These are phyloP conservation scores for Tetracladium setigerum DNA, from an alignment of 495 filamentous ascomycete genomes.

Conservation along the genomic window DNA sequence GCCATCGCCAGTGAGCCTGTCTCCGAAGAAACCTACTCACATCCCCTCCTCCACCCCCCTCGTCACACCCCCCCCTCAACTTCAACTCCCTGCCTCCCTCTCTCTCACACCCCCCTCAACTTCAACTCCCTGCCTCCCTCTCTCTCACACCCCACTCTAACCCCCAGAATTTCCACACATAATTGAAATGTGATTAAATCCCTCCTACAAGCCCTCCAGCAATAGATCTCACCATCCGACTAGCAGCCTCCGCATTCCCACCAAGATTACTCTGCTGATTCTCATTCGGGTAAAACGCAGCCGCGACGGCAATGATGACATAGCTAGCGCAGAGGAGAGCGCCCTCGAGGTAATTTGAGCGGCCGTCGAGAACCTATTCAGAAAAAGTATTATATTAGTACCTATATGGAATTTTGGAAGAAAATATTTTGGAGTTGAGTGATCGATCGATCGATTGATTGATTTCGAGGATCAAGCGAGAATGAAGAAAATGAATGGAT, in stretches of 20 bases:
- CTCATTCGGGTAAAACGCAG: conserved; percentile 55
- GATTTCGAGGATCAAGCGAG: too few relatives aligned
- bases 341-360: conserved; percentile 86
- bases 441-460: too few relatives aligned
- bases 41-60: too few relatives aligned
- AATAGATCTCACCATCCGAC: conserved; percentile 1
- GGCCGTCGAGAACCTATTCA: conserved; percentile 60
- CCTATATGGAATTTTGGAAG: too few relatives aligned
- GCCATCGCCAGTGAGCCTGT: too few relatives aligned
- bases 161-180: too few relatives aligned
- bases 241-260: conserved; percentile 18
- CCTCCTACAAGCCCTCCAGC: background rate
- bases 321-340: conserved; percentile 75
- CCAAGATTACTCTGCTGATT: conserved; percentile 36
- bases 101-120: background rate
- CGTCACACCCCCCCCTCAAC: background rate
- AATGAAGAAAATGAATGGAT: too few relatives aligned
- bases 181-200: too few relatives aligned
- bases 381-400: too few relatives aligned
- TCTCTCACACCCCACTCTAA: too few relatives aligned
- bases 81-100: background rate
- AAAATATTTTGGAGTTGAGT: too few relatives aligned
- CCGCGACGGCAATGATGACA: conserved; percentile 64
- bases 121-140: too few relatives aligned
- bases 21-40: background rate